These are phyloP conservation scores for Claviceps purpurea DNA, from an alignment of 2,329 filamentous ascomycete genomes.

Conservation along the genomic window DNA sequence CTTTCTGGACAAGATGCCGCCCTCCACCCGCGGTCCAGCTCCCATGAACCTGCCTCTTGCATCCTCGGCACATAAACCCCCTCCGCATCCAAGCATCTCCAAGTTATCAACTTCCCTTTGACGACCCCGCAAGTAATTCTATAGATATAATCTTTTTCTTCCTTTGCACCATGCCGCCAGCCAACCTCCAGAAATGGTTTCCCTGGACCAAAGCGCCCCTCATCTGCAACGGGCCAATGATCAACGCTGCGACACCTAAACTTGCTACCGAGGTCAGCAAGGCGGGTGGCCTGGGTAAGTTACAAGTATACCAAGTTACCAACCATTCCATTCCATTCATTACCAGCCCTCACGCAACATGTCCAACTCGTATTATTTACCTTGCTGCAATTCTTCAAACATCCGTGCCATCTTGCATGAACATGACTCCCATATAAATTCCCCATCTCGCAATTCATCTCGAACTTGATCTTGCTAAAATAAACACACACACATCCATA, in stretches of 20 bases:
- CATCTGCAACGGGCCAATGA: slow-evolving; percentile 25
- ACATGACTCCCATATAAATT: too few species aligned
- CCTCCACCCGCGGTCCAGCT: not conserved
- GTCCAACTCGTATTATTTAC: too few species aligned
- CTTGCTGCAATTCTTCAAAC: not conserved
- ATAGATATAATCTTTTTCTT: too few species aligned
- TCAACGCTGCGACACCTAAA: slow-evolving; percentile 17
- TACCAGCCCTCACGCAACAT: too few species aligned
- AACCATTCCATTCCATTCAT: too few species aligned
- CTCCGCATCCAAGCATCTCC: too few species aligned
- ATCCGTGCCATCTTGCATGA: not conserved
- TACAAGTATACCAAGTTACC: too few species aligned
- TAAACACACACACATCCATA: too few species aligned
- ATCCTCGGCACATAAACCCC: not conserved
- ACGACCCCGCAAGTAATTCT: too few species aligned
- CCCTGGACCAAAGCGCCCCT: slow-evolving; percentile 17
- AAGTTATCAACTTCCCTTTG: too few species aligned
- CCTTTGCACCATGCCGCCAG: slow-evolving; percentile 12
- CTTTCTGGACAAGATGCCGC: not conserved
- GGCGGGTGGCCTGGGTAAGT: slow-evolving; percentile 24
- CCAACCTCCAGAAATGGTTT: slow-evolving; percentile 16
- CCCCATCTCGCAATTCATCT: too few species aligned
- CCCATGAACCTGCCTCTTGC: not conserved
- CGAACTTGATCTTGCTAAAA: too few species aligned
- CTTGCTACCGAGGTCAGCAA: slow-evolving; percentile 25